These are phyloP conservation scores for Cyclotella atomus DNA, from an alignment of 108 stramenopile genomes.

Conservation along the genomic window DNA sequence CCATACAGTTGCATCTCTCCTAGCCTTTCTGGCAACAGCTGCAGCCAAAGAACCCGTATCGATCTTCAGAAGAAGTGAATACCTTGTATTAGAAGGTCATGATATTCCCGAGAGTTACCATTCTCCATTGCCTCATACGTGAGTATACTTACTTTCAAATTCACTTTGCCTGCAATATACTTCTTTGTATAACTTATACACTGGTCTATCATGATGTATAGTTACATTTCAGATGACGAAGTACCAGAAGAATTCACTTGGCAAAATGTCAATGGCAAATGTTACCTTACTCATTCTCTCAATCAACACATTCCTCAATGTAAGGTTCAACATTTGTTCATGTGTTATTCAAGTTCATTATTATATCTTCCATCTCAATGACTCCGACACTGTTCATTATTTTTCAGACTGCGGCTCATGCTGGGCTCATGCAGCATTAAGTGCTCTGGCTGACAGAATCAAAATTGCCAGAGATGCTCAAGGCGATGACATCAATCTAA, in stretches of 20 bases:
- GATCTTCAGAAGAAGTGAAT: slow-evolving; percentile 7
- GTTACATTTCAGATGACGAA: slow-evolving; percentile 63
- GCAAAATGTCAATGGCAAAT: slow-evolving; percentile 75
- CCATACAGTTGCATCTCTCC: no score
- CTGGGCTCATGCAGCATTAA: slow-evolving; percentile 92
- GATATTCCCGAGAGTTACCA: neutral
- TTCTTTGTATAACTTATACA: neutral
- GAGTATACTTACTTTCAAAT: neutral
- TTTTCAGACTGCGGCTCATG: slow-evolving; percentile 56
- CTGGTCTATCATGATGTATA: neutral
- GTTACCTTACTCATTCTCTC: slow-evolving; percentile 75
- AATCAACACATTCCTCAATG: slow-evolving; percentile 92
- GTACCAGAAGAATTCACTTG: slow-evolving; percentile 84
- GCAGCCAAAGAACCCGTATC: no score
- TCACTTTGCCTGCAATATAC: neutral
- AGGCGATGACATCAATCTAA: slow-evolving; percentile 71
- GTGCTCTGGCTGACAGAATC: slow-evolving; percentile 88
- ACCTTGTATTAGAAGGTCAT: slow-evolving; percentile 6
- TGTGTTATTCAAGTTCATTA: neutral
- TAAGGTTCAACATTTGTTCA: neutral
- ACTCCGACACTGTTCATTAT: neutral
- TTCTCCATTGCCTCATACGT: slow-evolving; percentile 27
- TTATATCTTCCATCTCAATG: neutral
- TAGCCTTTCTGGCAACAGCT: no score
- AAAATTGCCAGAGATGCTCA: slow-evolving; percentile 76